Percentiles rank a stretch among this genome's conserved stretches.
These are phyloP conservation scores for Wickerhamiella sorbophila DNA, from an alignment of 805 yeast species.

Conservation along the genomic window DNA sequence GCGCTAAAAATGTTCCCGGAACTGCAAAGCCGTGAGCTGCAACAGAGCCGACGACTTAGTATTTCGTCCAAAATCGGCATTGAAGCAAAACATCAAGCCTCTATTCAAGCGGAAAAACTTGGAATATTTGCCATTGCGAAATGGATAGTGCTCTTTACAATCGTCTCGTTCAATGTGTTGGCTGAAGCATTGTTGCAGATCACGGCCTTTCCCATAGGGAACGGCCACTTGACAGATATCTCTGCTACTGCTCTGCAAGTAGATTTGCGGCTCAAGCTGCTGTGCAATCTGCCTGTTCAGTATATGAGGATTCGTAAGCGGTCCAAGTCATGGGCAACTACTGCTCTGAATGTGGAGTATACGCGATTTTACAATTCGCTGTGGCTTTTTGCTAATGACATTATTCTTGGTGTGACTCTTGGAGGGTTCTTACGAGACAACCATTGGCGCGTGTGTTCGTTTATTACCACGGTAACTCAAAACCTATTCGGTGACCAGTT, in stretches of 20 bases:
- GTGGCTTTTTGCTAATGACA: constrained; percentile 78
- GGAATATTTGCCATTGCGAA: constrained; percentile 7
- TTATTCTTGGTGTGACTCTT: constrained; percentile 54
- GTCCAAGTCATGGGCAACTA: constrained; percentile 28
- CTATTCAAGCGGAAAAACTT: constrained; percentile 3
- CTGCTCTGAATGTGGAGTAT: constrained; percentile 32
- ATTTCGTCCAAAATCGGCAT: constrained; percentile 11
- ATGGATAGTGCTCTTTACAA: constrained; percentile 11
- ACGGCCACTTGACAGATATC: constrained; percentile 20
- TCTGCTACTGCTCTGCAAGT: constrained; percentile 66
- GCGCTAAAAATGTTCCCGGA: constrained; percentile 20
- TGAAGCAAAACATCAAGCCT: constrained; percentile 4
- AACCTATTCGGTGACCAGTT: constrained; percentile 33
- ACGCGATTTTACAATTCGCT: constrained; percentile 67
- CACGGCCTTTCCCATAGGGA: constrained; percentile 20
- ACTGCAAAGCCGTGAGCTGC: constrained; percentile 5
- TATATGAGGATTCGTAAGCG: constrained; percentile 40
- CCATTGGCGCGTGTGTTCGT: constrained; percentile 19
- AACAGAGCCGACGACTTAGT: constrained; percentile 15
- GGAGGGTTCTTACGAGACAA: constrained; percentile 34
- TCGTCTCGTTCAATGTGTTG: constrained; percentile 19
- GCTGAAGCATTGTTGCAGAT: constrained; percentile 23
- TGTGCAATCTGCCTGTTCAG: constrained; percentile 68
- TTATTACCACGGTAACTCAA: constrained; percentile 25
- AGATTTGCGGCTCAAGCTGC: constrained; percentile 61